phyloP scores from a whole-genome alignment of 805 yeast genomes.

The Schwanniomyces polymorphus region DNA sequence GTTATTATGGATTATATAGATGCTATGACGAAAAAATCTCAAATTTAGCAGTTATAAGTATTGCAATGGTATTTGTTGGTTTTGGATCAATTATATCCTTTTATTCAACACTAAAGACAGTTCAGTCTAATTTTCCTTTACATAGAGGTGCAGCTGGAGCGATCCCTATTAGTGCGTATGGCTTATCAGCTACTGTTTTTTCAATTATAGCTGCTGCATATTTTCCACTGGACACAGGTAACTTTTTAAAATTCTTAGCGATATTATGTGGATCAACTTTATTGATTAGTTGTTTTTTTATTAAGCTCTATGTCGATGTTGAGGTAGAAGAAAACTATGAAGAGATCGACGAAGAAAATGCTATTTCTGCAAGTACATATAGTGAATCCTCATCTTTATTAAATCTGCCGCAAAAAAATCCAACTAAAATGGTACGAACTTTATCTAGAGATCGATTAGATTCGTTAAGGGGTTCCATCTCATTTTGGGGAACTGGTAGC shows the following conservation, averaged over 20 bases:
- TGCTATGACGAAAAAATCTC: slow-evolving; percentile 44
- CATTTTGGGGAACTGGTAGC: slow-evolving; percentile 42
- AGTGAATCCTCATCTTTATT: not conserved
- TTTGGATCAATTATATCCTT: slow-evolving; percentile 67
- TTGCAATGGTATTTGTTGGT: slow-evolving; percentile 56
- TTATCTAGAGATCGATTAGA: slow-evolving; percentile 5
- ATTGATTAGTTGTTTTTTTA: slow-evolving; percentile 46
- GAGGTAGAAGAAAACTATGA: slow-evolving; percentile 10
- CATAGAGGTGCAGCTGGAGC: slow-evolving; percentile 73
- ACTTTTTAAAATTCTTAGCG: slow-evolving; percentile 56
- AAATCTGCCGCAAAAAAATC: not conserved
- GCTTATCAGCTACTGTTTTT: slow-evolving; percentile 67
- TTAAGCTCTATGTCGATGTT: slow-evolving; percentile 35
- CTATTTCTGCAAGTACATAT: not conserved
- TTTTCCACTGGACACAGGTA: slow-evolving; percentile 53
- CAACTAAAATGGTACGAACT: not conserved
- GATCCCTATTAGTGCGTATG: slow-evolving; percentile 67
- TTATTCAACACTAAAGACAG: slow-evolving; percentile 55
- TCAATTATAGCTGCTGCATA: slow-evolving; percentile 55
- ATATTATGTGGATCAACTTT: slow-evolving; percentile 49
- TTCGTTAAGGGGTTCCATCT: slow-evolving; percentile 32
- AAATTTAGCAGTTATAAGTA: slow-evolving; percentile 41
- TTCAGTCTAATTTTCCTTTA: slow-evolving; percentile 66
- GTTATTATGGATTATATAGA: slow-evolving; percentile 51
- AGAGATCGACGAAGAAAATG: slow-evolving; percentile 5